Evolutionary conservation across 805 yeast genomes (phyloP), one percentile per base, ranked within the genome.

Genomic region (Starmerella bombi): DNA sequence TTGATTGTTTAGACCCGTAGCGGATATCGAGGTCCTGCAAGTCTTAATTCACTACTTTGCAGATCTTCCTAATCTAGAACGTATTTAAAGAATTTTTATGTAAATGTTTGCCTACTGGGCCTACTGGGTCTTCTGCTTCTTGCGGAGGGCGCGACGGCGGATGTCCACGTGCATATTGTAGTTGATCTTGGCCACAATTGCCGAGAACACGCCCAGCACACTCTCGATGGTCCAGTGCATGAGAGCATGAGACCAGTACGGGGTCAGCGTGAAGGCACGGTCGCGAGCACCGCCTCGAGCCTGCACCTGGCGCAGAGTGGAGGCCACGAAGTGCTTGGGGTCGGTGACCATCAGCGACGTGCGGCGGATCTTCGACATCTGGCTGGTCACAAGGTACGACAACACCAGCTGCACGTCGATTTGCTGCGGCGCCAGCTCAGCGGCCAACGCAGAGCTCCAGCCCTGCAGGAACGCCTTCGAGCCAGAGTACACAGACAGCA

Each of bases 241-340:
- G 38, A 88, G 58, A 2, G 96, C 97, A 63, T 91, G 98, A 2
- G 84, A 62, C 83, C 94, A 85, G 69, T 69, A 91, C 25, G 98
- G 98, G 1, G 97, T 88, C 41, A 69, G 63, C 2, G 95, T 84
- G 25, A 76, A 93, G 53, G 59, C 83, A 54, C 94, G 74, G 48
- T 82, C 94, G 61, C 84, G 94, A 16, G 97, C 93, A 41, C 98
- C 98, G 36, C 77, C 74, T 51, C 93, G 74, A 56, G 82, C 77
- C 19, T 96, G 96, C 45, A 78, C 72, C 41, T 71, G 67, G 34
- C 63, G 63, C 53, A 91, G 69, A 5, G 82, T 70, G 16, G 91
- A 63, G n/a, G 64, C 58, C 32, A 91, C 98, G 61, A 91, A 91
- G 20, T 58, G 57, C 58, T 74, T 72, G 41, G 97, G 94, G 54